Evolutionary conservation across 2,329 filamentous ascomycete species (phyloP), one percentile per base, ranked within the genome.

Genomic region (Botrytis paeoniae): DNA sequence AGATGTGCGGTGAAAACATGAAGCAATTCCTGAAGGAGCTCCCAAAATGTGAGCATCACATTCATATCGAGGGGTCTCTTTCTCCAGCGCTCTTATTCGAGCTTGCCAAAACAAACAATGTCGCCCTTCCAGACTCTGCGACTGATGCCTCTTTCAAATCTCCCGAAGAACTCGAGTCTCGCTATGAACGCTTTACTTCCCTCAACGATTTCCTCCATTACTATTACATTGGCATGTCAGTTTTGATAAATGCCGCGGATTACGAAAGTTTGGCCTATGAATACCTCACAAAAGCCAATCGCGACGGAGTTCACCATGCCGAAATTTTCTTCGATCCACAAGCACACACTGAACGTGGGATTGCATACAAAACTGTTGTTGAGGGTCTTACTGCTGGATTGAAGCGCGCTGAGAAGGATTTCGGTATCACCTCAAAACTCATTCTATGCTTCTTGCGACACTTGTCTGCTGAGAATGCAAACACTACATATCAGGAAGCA

Each of bases 251-350:
- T 8, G 83, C 86, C 29, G 82, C 84, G n/a, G 93, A 95, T 82
- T 95, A 93, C 78, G 90, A 92, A 80, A 87, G 87, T 70, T 85
- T 95, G 18, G 91, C 91, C 8, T 92, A 89, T 84, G 87, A 88
- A 75, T 95, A 95, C 83, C 92, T 94, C 80, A 79, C 84, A 45
- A 88, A 86, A 73, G 92, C 91, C 3, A 85, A 88, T 45, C 82
- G 83, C 2, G 89, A 93, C 75, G 88, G 89, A 54, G 89, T 94
- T 2, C 85, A 88, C 66, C 92, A 95, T 79, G 91, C 91, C 22
- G 92, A 95, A 81, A 86, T 94, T 76, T 95, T 94, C 83, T 94
- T 95, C 83, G 93, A 95, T 80, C 92, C 92, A 2, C 92, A 95
- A 81, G 91, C 91, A 1, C 93, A 95, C 81, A 86, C 89, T 7